Base-by-base conservation (phyloP, 805 yeast genomes). In the Candida glaebosa region DNA sequence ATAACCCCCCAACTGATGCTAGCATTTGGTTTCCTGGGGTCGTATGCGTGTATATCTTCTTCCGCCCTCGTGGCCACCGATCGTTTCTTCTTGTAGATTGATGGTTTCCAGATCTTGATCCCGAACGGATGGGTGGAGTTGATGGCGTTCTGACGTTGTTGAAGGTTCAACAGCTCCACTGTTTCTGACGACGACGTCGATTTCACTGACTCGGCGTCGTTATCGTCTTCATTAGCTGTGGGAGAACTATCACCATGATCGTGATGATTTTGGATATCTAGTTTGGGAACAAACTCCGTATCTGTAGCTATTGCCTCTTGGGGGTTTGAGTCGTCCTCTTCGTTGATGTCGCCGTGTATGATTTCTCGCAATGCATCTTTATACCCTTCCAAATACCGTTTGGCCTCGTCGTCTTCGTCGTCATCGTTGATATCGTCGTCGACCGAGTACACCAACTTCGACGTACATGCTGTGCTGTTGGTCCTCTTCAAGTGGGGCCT, bases 81-180 rank as follows among this genome's bases (percentile, higher is more conserved):
- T 54, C 99, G 81, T 44, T 78, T 76, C 61, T 93, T 93, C 60
- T 93, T 93, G 65, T 93, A 93, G 42, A 93, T 69, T 2, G 98
- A 96, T 1, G 99, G 99, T 57, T 93, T 93, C 99, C 99, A 93
- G 53, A 93, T 87, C 61, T 96, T 84, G 35, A 93, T 91, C 74
- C 99, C 99, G 56, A 93, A 93, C 0, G 99, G 99, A 69, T 93
- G 99, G 3, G 97, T 89, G 39, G 86, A 82, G 58, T 93, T 93
- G 58, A 93, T 93, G 12, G 99, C 99, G 52, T 87, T 90, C 62
- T 93, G 99, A 49, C 97, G 81, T 51, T 90, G 96, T 45, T 93
- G 74, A 41, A 91, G 72, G 3, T 96, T 93, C 58, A 86, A 83
- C 4, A 96, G 84, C 60, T 91, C 97, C 19, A 78, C 58, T 0